Evolutionary conservation across 1,139 yeast genomes (phyloP).

Genomic region (Debaryomyces robertsiae): DNA sequence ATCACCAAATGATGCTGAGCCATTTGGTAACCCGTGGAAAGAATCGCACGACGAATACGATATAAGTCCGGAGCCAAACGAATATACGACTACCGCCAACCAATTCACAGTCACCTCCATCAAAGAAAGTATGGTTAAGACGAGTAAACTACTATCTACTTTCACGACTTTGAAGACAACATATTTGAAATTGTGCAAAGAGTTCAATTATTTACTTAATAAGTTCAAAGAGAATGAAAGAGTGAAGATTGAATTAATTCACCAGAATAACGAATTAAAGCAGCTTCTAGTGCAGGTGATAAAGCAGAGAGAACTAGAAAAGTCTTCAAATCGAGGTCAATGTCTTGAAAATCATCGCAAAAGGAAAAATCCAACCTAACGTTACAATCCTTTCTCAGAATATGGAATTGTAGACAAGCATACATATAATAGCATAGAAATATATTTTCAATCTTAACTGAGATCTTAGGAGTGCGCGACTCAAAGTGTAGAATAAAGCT

Average conservation of each 20-base stretch:
- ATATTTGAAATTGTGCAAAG: conserved; percentile 39
- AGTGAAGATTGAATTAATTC: conserved; percentile 35
- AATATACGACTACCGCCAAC: not conserved
- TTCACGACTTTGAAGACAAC: conserved; percentile 37
- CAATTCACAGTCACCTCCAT: conserved; percentile 26
- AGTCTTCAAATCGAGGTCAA: conserved; percentile 1
- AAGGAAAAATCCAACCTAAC: too few species aligned
- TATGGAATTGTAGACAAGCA: too few species aligned
- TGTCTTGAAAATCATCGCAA: too few species aligned
- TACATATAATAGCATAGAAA: too few species aligned
- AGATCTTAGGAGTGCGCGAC: too few species aligned
- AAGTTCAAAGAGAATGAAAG: conserved; percentile 41
- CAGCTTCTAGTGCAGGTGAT: conserved; percentile 31
- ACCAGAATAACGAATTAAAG: conserved; percentile 38
- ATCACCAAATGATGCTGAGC: conserved; percentile 10
- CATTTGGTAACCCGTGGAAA: not conserved
- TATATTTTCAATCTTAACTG: too few species aligned
- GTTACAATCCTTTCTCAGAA: too few species aligned
- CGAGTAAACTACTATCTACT: conserved; percentile 32
- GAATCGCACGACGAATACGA: not conserved
- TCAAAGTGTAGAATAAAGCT: too few species aligned
- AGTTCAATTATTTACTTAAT: conserved; percentile 36
- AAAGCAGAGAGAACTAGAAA: conserved; percentile 23
- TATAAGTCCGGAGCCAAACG: not conserved
- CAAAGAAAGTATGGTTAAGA: conserved; percentile 33